These are phyloP conservation scores for Nyssa sinensis DNA, from an alignment of 148 eudicot genomes.

Conservation along the genomic window DNA sequence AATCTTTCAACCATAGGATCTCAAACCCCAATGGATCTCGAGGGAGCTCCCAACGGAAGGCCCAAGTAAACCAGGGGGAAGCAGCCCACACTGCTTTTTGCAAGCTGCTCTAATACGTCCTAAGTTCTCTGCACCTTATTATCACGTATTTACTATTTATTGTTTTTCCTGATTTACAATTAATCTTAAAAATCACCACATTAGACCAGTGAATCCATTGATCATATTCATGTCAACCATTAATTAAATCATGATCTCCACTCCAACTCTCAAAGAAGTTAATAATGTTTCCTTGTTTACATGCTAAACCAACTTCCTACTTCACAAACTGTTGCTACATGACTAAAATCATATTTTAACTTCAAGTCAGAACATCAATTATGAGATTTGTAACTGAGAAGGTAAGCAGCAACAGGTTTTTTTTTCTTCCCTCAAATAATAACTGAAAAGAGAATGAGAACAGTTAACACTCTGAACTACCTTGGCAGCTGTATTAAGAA, in stretches of 20 bases:
- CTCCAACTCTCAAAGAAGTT: no score
- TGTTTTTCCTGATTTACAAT: background rate
- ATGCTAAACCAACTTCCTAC: background rate
- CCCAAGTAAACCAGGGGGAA: no score
- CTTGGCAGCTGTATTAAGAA: conserved; percentile 78
- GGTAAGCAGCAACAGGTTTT: background rate
- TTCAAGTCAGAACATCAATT: background rate
- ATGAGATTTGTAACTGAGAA: background rate
- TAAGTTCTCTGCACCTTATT: background rate
- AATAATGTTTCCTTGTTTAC: background rate
- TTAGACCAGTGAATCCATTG: background rate
- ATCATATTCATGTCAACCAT: background rate
- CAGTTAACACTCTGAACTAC: conserved; percentile 32
- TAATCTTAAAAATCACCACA: no score
- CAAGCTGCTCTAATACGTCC: no score
- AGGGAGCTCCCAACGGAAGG: no score
- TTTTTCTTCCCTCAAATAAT: background rate
- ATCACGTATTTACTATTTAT: background rate
- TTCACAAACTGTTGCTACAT: background rate
- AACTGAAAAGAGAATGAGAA: conserved; percentile 15
- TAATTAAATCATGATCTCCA: background rate
- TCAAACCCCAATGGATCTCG: no score
- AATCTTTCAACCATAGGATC: no score
- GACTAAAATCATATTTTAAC: background rate
- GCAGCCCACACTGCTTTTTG: no score